Percentiles rank a stretch among this genome's conserved stretches.
Conservation (phyloP, 2,329 filamentous ascomycete species). For the Emmonsiellopsis sp. region DNA sequence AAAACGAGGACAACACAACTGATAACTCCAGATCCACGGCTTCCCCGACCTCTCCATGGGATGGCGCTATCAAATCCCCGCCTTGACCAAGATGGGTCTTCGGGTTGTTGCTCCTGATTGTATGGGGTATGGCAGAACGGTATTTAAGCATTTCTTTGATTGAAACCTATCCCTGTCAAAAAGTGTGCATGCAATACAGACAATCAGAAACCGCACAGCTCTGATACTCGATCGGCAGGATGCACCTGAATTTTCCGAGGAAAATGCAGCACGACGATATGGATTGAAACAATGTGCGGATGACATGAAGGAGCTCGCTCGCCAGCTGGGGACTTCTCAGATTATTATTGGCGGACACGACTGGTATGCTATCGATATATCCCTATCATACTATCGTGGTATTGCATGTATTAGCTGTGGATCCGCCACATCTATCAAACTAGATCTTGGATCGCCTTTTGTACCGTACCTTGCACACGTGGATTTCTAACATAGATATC, state of each 20-base stretch:
- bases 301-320: conserved; percentile 65
- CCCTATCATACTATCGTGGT: neutral
- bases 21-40: conserved; percentile 52
- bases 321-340: conserved; percentile 42
- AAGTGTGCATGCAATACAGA: neutral
- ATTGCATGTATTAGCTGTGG: too few relatives aligned
- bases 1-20: neutral
- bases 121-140: conserved; percentile 75
- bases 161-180: neutral
- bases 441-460: neutral
- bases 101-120: conserved; percentile 77
- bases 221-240: conserved; percentile 20
- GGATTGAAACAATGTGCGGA: conserved; percentile 61
- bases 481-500: conserved; percentile 1
- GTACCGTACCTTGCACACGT: neutral
- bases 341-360: conserved; percentile 88
- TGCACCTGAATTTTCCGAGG: conserved; percentile 47
- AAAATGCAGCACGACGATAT: conserved; percentile 50
- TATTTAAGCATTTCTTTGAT: conserved; percentile 18
- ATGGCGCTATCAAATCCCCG: conserved; percentile 84
- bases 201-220: neutral
- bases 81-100: conserved; percentile 60
- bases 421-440: too few relatives aligned
- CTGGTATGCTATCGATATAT: conserved; percentile 42
- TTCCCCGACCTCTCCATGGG: conserved; percentile 75